Conservation (phyloP, 345 rosid species). For the Sonneratia alba region DNA sequence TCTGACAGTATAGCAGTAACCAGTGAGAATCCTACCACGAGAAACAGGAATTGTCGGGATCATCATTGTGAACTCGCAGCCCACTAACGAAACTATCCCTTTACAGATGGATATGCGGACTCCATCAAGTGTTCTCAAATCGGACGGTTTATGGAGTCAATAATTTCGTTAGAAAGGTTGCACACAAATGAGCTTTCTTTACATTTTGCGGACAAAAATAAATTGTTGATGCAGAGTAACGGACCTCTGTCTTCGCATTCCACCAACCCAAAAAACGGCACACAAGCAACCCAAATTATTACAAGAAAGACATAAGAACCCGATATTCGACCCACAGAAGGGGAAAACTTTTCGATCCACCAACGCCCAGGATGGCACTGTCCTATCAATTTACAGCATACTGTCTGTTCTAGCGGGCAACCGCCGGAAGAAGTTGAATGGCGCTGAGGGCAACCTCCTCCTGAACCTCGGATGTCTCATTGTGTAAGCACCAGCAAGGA, state of each 20-base stretch:
- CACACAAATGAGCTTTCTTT: background rate
- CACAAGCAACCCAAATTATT: background rate
- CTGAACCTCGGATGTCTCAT: slow-evolving; percentile 91
- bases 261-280: background rate
- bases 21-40: background rate
- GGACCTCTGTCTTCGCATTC: background rate
- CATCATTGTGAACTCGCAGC: too few relatives aligned
- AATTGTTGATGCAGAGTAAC: background rate
- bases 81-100: too few relatives aligned
- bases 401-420: slow-evolving; percentile 79
- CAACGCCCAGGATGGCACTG: background rate
- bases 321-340: background rate
- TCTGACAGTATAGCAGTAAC: too few relatives aligned
- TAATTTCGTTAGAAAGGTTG: background rate
- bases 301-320: background rate
- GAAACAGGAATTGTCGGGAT: background rate
- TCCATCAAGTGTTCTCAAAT: background rate
- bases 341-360: background rate
- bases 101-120: too few relatives aligned
- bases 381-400: slow-evolving; percentile 41
- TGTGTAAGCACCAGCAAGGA: slow-evolving; percentile 43
- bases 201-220: background rate
- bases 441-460: slow-evolving; percentile 54
- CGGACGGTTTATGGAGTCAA: too few relatives aligned
- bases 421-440: slow-evolving; percentile 67